Conservation (phyloP, 805 yeast species). For the Ogataea siamensis region DNA sequence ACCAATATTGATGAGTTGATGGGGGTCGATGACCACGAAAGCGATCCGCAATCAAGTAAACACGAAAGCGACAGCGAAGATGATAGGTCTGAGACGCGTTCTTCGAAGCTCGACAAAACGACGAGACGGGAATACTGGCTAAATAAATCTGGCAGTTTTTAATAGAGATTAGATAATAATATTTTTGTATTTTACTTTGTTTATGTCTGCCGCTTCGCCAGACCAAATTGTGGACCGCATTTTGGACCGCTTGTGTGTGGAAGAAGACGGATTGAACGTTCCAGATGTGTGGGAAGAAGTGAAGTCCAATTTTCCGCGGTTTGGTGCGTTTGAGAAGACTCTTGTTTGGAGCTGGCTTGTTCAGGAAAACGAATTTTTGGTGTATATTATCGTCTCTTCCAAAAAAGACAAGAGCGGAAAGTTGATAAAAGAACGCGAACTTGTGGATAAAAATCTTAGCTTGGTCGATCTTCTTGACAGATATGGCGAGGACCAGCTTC, state of each 20-base stretch:
- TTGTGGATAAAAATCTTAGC: constrained; percentile 12
- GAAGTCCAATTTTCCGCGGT: constrained; percentile 12
- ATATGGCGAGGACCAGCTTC: constrained; percentile 14
- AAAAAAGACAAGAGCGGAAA: constrained; percentile 11
- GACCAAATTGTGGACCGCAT: constrained; percentile 35
- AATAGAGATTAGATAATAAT: constrained; percentile 5
- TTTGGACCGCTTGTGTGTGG: constrained; percentile 37
- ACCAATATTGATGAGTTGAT: constrained; percentile 25
- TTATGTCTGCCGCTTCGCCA: constrained; percentile 27
- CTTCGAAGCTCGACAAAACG: constrained; percentile 7
- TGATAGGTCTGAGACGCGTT: constrained; percentile 16
- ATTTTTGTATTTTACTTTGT: constrained; percentile 9
- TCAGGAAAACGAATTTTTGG: constrained; percentile 27
- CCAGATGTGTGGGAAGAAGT: constrained; percentile 35
- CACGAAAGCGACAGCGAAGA: constrained; percentile 20
- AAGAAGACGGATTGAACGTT: constrained; percentile 33
- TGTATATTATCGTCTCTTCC: constrained; percentile 9
- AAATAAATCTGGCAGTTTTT: constrained; percentile 32
- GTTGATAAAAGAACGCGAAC: constrained; percentile 1
- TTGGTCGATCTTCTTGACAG: constrained; percentile 6
- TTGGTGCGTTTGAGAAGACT: constrained; percentile 34
- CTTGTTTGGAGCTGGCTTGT: constrained; percentile 40
- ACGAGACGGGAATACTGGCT: constrained; percentile 37
- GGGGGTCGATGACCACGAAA: constrained; percentile 24
- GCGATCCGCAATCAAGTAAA: constrained; percentile 11